A percentile compares a stretch with the other conserved stretches of the same genome.
These are phyloP conservation scores for Lanmaoa pseudosensibilis DNA, from an alignment of 768 basidiomycete species.

Conservation along the genomic window DNA sequence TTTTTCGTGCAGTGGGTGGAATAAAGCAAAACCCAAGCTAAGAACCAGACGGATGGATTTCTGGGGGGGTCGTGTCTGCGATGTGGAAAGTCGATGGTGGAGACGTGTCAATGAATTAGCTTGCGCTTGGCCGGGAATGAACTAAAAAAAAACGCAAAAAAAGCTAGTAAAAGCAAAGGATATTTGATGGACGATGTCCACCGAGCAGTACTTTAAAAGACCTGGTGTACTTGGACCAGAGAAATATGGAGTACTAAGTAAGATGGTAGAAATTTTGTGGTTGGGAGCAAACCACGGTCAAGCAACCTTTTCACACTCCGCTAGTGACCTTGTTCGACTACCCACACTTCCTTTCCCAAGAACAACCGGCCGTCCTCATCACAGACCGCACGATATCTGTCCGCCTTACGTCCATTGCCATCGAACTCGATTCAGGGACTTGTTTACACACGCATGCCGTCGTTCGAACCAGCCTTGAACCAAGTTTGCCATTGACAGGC, in stretches of 20 bases:
- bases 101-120: constrained; percentile 34
- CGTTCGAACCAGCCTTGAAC: background rate
- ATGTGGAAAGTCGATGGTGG: constrained; percentile 23
- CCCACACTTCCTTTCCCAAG: constrained; percentile 27
- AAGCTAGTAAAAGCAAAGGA: constrained; percentile 29
- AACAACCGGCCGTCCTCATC: constrained; percentile 7
- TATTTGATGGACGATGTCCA: constrained; percentile 34
- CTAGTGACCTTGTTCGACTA: constrained; percentile 12
- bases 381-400: background rate
- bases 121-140: constrained; percentile 30
- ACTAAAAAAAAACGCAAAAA: constrained; percentile 18
- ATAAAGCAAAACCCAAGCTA: constrained; percentile 24
- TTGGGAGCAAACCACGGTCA: constrained; percentile 28
- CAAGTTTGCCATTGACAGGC: background rate
- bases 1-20: constrained; percentile 34
- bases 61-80: constrained; percentile 29
- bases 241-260: constrained; percentile 40
- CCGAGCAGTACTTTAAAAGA: constrained; percentile 32
- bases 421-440: background rate
- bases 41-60: constrained; percentile 18
- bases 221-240: constrained; percentile 37
- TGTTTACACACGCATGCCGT: background rate
- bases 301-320: constrained; percentile 36
- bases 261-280: constrained; percentile 36
- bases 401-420: background rate